Evolutionary conservation across 176 grass and related monocot species (phyloP), one percentile per base, ranked within the genome.

Genomic region (Paspalum notatum): DNA sequence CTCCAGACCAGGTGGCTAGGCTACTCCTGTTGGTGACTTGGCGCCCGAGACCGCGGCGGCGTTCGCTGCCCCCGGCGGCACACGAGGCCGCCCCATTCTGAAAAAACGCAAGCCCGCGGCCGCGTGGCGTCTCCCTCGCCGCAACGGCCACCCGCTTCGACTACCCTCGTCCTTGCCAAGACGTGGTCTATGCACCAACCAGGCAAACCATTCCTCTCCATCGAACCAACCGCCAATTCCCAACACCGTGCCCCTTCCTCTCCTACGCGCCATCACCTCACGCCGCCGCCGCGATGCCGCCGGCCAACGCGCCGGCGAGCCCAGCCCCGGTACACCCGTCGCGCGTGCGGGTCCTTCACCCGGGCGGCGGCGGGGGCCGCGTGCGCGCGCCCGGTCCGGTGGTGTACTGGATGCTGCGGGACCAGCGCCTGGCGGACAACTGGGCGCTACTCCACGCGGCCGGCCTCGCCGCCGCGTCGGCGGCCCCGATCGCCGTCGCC

Each of bases 381-480:
- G 56, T n/a, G 12, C 40, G 73, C 7, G 21, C 25, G 27, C 22
- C 65, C 53, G 66, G 66, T 2, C 92, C 91, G n/a, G 95, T 98
- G 51, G 82, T 98, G 50, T 98, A 98, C 83, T 98, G 95, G 92
- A 98, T 94, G 92, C 91, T 94, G 71, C 95, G 95, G 77, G 91
- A 98, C 82, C 95, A 98, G 86, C 85, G 95, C 20, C 72, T 77
- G 53, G 75, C 78, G 51, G 92, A 98, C 88, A 98, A 98, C 92
- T 98, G 95, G 95, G 95, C 92, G 11, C 87, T 98, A 70, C 77
- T 98, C 60, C 91, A 94, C 85, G 92, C 95, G 3, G 91, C 85
- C 39, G 32, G 62, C 48, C 90, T 98, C 39, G 95, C 95, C 18
- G 81, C 90, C 9, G 95, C 92, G 22, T 79, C 90, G 27, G 44